phyloP scores from a whole-genome alignment of 2,329 filamentous ascomycete genomes.

The Ophiostoma quercus region DNA sequence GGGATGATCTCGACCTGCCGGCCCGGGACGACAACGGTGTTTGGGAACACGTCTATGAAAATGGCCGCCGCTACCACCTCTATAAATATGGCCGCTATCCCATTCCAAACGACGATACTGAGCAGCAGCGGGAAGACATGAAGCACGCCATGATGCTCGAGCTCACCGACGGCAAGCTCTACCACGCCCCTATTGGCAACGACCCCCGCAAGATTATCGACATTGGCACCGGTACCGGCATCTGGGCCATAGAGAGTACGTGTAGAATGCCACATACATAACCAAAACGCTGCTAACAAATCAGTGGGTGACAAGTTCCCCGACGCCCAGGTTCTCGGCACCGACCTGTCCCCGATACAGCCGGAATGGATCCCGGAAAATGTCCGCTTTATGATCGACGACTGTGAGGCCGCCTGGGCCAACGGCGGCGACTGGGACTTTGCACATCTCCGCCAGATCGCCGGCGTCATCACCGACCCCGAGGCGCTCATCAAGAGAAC shows the following conservation, averaged over 20 bases:
- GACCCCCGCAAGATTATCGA: conserved; percentile 43
- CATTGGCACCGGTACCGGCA: conserved; percentile 42
- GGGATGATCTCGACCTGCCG: conserved; percentile 26
- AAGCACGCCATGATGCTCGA: conserved; percentile 45
- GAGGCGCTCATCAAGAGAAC: not conserved
- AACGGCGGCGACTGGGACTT: conserved; percentile 49
- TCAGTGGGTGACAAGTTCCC: conserved; percentile 36
- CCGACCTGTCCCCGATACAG: conserved; percentile 43
- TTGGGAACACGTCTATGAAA: conserved; percentile 30
- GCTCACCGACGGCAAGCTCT: conserved; percentile 41
- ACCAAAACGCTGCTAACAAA: not conserved
- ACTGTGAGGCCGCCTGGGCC: conserved; percentile 48
- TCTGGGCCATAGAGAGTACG: conserved; percentile 30
- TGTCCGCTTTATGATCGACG: conserved; percentile 26
- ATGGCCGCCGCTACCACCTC: conserved; percentile 31
- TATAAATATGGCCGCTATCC: conserved; percentile 33
- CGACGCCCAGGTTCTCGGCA: conserved; percentile 38
- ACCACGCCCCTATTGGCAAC: conserved; percentile 40
- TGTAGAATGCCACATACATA: not conserved
- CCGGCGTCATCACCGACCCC: conserved; percentile 38
- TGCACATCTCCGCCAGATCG: conserved; percentile 54
- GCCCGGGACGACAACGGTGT: conserved; percentile 28
- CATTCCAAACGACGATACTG: conserved; percentile 40
- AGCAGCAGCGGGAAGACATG: conserved; percentile 43
- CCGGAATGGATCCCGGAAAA: conserved; percentile 42